Base-by-base conservation (phyloP, 805 yeast species). In the Nakazawaea ishiwadae region DNA sequence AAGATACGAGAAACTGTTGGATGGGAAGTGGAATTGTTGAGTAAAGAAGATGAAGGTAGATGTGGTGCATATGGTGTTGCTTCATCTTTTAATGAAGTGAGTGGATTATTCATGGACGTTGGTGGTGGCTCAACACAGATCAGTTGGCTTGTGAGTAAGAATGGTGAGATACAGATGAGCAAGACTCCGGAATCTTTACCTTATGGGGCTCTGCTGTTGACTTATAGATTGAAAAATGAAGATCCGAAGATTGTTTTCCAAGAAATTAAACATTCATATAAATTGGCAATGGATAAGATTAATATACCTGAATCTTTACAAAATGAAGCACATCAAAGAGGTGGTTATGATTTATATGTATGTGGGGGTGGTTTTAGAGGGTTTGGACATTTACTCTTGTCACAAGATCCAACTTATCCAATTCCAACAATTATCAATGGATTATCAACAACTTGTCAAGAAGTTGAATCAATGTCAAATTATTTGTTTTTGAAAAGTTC, bases 361-460 rank as follows among this genome's bases (percentile, higher is more conserved):
- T 79, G 85, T 49, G 90, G 90, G 39, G 88, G 89, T 42, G 90
- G 89, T 0, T 65, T 81, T 35, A 68, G 90, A 51, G 86, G 84
- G 2, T 64, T 83, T 43, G 89, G 88, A 0, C 80, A 79, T 55
- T 58, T 80, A 18, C 51, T 82, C 10, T 60, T 81, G 34, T 63
- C 68, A 15, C 62, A 60, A 46, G 69, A 70, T 26, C 68, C 69
- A 28, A 71, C 69, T 15, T 82, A 83, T 52, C 89, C 90, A 5
- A 71, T 83, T 29, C 84, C 82, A 47, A 75, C 83, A 0, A 77
- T 81, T 31, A 77, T 82, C 35, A 81, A 80, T 52, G 90, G 90
- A 5, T 80, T 74, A 52, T 75, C 85, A 1, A 71, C 81, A 40
- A 66, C 81, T 2, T 71, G 67, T 45, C 66, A 65, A 32, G 79